Evolutionary conservation across 1,284 basidiomycete genomes (phyloP).

Genomic region (Irpex lacteus): DNA sequence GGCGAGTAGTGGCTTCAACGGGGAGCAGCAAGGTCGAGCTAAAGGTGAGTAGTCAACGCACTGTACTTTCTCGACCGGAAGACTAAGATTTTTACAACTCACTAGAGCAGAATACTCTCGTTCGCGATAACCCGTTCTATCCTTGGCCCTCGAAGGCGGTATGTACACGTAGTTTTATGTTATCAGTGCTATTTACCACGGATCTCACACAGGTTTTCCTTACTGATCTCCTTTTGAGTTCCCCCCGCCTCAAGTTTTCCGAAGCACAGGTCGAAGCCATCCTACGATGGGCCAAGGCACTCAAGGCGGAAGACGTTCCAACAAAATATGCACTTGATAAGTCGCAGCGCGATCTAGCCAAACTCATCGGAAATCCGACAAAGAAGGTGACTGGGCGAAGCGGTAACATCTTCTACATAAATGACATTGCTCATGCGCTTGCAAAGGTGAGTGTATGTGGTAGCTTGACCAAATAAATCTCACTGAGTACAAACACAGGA

Average conservation of each 20-base stretch:
- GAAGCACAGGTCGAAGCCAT: not conserved
- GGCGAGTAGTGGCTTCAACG: too few relatives aligned
- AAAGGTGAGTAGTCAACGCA: too few relatives aligned
- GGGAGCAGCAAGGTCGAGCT: too few relatives aligned
- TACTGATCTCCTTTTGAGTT: constrained; percentile 1
- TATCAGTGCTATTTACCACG: not conserved
- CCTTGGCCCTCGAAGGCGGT: not conserved
- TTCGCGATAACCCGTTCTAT: not conserved
- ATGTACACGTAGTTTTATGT: not conserved
- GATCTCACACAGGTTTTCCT: not conserved
- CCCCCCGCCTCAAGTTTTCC: constrained; percentile 3
- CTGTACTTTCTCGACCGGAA: too few relatives aligned
- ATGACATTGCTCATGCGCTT: not conserved
- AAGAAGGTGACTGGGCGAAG: not conserved
- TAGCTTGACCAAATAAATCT: too few relatives aligned
- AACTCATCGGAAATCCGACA: not conserved
- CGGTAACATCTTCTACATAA: constrained; percentile 4
- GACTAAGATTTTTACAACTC: too few relatives aligned
- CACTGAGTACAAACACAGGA: constrained; percentile 22
- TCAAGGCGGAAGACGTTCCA: not conserved
- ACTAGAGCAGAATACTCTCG: too few relatives aligned
- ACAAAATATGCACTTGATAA: not conserved
- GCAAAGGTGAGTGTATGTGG: constrained; percentile 2
- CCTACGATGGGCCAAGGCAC: not conserved
- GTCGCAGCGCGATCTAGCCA: not conserved